Evolutionary conservation across 805 yeast genomes (phyloP).

Genomic region (Saccharomyces jurei): DNA sequence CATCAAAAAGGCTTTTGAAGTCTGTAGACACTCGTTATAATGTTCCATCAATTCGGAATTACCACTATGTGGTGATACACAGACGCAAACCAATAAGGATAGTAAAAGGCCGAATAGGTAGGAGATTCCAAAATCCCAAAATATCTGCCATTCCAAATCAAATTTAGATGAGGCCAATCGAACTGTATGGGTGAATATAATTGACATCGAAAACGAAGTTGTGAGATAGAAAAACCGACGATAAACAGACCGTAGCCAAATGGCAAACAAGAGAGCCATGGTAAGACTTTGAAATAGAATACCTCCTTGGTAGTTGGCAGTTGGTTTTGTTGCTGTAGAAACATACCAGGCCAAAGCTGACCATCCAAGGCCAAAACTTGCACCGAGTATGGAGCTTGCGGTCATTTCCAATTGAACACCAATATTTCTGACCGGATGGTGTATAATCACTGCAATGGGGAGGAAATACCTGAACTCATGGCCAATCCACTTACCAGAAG

Average conservation of each 20-base stretch:
- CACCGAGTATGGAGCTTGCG: slow-evolving; percentile 33
- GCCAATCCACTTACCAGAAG: slow-evolving; percentile 38
- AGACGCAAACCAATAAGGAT: slow-evolving; percentile 30
- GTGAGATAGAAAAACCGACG: slow-evolving; percentile 35
- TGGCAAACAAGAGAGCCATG: slow-evolving; percentile 31
- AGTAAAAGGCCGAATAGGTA: slow-evolving; percentile 37
- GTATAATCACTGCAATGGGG: slow-evolving; percentile 36
- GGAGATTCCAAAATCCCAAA: slow-evolving; percentile 39
- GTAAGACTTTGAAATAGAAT: slow-evolving; percentile 36
- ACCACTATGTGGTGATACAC: slow-evolving; percentile 37
- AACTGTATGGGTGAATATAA: slow-evolving; percentile 32
- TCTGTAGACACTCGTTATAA: slow-evolving; percentile 18
- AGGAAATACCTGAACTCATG: slow-evolving; percentile 32
- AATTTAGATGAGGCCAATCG: slow-evolving; percentile 12
- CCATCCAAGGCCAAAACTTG: slow-evolving; percentile 38
- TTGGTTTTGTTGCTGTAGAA: slow-evolving; percentile 34
- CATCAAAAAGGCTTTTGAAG: slow-evolving; percentile 22
- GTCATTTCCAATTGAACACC: slow-evolving; percentile 44
- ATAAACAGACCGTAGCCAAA: slow-evolving; percentile 37
- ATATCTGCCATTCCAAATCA: slow-evolving; percentile 28
- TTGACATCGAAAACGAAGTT: slow-evolving; percentile 30
- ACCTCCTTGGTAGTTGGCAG: slow-evolving; percentile 39
- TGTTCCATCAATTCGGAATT: slow-evolving; percentile 27
- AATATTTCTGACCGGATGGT: slow-evolving; percentile 40
- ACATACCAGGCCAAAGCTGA: slow-evolving; percentile 36